Percentiles rank a stretch among this genome's conserved stretches.
Conservation (phyloP, 2,329 filamentous ascomycete genomes). For the Chaetothyriales sp. region DNA sequence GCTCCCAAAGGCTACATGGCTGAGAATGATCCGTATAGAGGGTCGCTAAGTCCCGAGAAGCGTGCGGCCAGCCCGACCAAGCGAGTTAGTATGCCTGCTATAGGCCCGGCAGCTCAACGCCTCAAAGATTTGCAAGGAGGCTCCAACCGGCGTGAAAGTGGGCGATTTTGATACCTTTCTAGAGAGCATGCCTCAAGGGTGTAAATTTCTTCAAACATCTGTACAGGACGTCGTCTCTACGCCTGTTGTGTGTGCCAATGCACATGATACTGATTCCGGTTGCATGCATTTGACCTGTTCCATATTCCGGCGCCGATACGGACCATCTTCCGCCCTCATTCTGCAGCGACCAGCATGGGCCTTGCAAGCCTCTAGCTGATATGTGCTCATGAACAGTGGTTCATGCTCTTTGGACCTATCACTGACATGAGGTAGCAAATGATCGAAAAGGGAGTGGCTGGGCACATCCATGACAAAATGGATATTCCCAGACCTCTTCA, state of each 20-base stretch:
- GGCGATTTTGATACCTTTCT: slow-evolving; percentile 15
- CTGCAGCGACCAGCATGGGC: slow-evolving; percentile 15
- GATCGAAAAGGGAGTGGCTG: background rate
- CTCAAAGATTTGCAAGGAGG: slow-evolving; percentile 19
- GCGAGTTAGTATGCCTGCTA: slow-evolving; percentile 26
- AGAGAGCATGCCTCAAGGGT: background rate
- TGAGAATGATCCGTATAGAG: slow-evolving; percentile 21
- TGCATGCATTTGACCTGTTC: background rate
- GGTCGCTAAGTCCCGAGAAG: slow-evolving; percentile 26
- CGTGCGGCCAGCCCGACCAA: slow-evolving; percentile 29
- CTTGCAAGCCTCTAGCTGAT: slow-evolving; percentile 3
- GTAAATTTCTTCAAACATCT: background rate
- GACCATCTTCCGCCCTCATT: slow-evolving; percentile 12
- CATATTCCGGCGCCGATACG: slow-evolving; percentile 1
- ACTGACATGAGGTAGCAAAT: background rate
- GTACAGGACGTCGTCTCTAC: background rate
- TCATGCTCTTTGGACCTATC: slow-evolving; percentile 12
- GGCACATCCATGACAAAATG: background rate
- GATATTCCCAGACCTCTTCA: slow-evolving; percentile 6
- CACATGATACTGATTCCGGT: background rate
- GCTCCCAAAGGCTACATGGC: slow-evolving; percentile 21
- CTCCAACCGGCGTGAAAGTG: slow-evolving; percentile 19
- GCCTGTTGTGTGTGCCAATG: background rate
- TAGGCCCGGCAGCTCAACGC: slow-evolving; percentile 22
- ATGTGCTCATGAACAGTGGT: slow-evolving; percentile 16